Percentiles rank a stretch among this genome's conserved stretches.
These are phyloP conservation scores for Hanseniaspora meyeri DNA, from an alignment of 805 yeast species.

Conservation along the genomic window DNA sequence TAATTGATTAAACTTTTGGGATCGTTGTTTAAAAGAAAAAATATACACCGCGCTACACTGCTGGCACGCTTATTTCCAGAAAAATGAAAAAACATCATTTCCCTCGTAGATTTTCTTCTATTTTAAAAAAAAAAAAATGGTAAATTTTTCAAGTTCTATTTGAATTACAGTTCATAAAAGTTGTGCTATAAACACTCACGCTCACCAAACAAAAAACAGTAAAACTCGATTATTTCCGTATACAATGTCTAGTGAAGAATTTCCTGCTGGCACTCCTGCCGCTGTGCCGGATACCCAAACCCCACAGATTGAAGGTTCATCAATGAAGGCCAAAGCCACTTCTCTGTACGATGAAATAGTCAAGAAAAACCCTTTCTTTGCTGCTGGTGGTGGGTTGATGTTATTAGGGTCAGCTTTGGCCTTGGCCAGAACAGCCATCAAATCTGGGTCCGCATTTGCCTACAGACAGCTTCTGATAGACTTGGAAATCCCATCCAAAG, in stretches of 20 bases:
- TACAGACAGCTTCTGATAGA: conserved; percentile 82
- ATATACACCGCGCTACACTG: not conserved
- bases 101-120: too few relatives aligned
- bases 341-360: conserved; percentile 42
- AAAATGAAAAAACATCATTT: too few relatives aligned
- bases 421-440: conserved; percentile 54
- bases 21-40: too few relatives aligned
- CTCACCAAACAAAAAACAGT: not conserved
- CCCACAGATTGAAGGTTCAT: conserved; percentile 15
- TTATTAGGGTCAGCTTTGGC: conserved; percentile 83
- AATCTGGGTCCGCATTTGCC: conserved; percentile 50
- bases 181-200: too few relatives aligned
- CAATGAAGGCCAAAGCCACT: conserved; percentile 25
- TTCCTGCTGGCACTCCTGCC: not conserved
- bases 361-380: conserved; percentile 79
- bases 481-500: conserved; percentile 84
- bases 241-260: not conserved
- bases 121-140: too few relatives aligned
- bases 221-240: not conserved
- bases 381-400: conserved; percentile 98
- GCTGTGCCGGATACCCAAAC: not conserved
- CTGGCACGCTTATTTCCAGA: not conserved
- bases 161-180: too few relatives aligned
- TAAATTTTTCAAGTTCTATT: too few relatives aligned
- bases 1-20: too few relatives aligned